Base-by-base conservation (phyloP, 1,284 basidiomycete genomes). In the Puccinia triticina region DNA sequence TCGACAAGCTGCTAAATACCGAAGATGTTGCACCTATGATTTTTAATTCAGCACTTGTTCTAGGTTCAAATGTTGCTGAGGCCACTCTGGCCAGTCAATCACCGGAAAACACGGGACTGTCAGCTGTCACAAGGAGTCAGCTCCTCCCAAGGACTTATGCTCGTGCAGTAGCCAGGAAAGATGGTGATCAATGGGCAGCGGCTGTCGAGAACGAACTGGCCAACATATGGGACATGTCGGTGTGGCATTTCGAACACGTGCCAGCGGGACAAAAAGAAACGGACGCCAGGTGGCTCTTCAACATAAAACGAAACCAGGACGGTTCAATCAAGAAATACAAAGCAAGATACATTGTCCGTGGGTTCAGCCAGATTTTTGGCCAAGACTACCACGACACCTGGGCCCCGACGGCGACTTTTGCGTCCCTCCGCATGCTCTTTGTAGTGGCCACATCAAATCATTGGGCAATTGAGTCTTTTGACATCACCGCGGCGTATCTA, bases 401-500 rank as follows among this genome's bases (percentile, higher is more conserved):
- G 32, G 55, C 74, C 11, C 78, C 78, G 1, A 80, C 67, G 53
- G 66, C 46, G 2, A 53, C 71, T 14, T 82, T 82, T 55, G 43
- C 80, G 10, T 64, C 72, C 0, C 37, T 75, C 16, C 32, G n/a
- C 1, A 64, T 82, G 57, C 23, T 75, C 16, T 37, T 82, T 18
- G 18, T 61, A 0, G 2, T 82, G 10, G 55, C 71, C 43, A 43
- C 59, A 50, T 3, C 8, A 32, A 74, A 66, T 23, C 21, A 34
- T 4, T 82, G 80, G 80, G 1, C 2, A 40, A 1, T 82, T 4
- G 10, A 29, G 10, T 16, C 29, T 37, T 82, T 82, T 43, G 80
- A 82, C 29, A 37, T 82, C 0, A 64, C 71, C 8, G 71, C 46
- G 43, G 80, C 80, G 11, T 82, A 82, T 26, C 50, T 75, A 0